These are phyloP conservation scores for Solanum verrucosum DNA, from an alignment of 257 asterid genomes.

Conservation along the genomic window DNA sequence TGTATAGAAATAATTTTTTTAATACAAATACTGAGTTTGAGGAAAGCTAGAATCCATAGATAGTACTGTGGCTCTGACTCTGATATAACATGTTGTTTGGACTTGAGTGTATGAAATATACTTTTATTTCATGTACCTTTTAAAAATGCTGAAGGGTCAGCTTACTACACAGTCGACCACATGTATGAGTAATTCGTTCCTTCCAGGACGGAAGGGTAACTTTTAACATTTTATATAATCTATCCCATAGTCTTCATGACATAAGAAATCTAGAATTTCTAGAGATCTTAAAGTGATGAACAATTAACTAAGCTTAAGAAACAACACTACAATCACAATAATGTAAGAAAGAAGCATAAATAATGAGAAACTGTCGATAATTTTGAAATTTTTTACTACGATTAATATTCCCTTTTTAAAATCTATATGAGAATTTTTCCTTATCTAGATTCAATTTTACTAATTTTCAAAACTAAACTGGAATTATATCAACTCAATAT, in stretches of 20 bases:
- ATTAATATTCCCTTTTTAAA: too few relatives aligned
- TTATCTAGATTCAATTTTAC: background rate
- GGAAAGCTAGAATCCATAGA: background rate
- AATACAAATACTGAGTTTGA: background rate
- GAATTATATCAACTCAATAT: background rate
- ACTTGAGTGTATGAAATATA: background rate
- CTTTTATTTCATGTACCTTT: background rate
- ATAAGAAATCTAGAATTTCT: too few relatives aligned
- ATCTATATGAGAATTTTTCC: too few relatives aligned
- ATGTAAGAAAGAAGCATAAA: too few relatives aligned
- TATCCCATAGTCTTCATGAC: too few relatives aligned
- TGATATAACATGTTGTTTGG: background rate
- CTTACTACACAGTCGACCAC: background rate
- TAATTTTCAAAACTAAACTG: background rate
- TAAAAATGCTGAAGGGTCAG: background rate
- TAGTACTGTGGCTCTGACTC: background rate
- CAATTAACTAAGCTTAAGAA: too few relatives aligned
- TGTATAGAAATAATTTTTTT: background rate
- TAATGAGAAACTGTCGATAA: too few relatives aligned
- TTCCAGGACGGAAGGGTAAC: background rate
- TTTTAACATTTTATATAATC: background rate
- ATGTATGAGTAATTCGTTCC: background rate
- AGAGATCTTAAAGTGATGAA: too few relatives aligned
- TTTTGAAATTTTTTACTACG: too few relatives aligned
- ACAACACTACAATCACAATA: too few relatives aligned